phyloP scores from a whole-genome alignment of 1,284 basidiomycete genomes.

The Ceratobasidium sp. region DNA sequence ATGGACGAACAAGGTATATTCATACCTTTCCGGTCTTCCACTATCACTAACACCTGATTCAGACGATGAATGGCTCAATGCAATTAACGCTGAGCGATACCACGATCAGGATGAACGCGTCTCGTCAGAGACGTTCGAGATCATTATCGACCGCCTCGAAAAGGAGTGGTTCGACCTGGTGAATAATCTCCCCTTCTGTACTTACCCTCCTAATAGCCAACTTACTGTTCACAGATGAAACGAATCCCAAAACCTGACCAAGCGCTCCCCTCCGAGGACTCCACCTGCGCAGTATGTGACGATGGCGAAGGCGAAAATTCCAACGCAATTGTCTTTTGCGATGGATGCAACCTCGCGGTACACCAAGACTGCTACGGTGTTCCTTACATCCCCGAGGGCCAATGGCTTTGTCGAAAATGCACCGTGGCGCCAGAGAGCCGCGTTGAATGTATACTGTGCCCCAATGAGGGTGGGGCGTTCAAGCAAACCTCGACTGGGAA shows the following conservation, averaged over 20 bases:
- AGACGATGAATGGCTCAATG: slow-evolving; percentile 97
- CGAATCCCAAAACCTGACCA: slow-evolving; percentile 84
- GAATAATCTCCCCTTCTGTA: slow-evolving; percentile 47
- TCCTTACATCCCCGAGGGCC: slow-evolving; percentile 98
- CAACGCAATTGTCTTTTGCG: slow-evolving; percentile 99
- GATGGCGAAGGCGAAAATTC: slow-evolving; percentile 98
- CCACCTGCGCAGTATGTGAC: slow-evolving; percentile 95
- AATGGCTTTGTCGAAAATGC: slow-evolving; percentile 99
- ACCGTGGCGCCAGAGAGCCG: slow-evolving; percentile 97
- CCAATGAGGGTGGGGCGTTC: slow-evolving; percentile 96
- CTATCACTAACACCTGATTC: slow-evolving; percentile 39
- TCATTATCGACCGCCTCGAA: slow-evolving; percentile 96
- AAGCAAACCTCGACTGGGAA: slow-evolving; percentile 94
- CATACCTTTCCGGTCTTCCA: slow-evolving; percentile 8
- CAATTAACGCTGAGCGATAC: slow-evolving; percentile 81
- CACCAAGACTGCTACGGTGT: slow-evolving; percentile 99
- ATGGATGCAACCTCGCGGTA: slow-evolving; percentile 98
- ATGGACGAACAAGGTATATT: slow-evolving; percentile 96
- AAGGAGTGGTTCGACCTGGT: slow-evolving; percentile 99
- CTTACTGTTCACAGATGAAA: slow-evolving; percentile 68
- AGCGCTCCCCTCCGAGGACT: slow-evolving; percentile 87
- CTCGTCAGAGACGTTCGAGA: slow-evolving; percentile 89
- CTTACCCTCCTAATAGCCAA: neutral
- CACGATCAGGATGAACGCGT: slow-evolving; percentile 77
- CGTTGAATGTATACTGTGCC: slow-evolving; percentile 90